Percentiles rank a stretch among this genome's conserved stretches.
Conservation (phyloP, 345 rosid species). For the Pseudoturritis turrita region DNA sequence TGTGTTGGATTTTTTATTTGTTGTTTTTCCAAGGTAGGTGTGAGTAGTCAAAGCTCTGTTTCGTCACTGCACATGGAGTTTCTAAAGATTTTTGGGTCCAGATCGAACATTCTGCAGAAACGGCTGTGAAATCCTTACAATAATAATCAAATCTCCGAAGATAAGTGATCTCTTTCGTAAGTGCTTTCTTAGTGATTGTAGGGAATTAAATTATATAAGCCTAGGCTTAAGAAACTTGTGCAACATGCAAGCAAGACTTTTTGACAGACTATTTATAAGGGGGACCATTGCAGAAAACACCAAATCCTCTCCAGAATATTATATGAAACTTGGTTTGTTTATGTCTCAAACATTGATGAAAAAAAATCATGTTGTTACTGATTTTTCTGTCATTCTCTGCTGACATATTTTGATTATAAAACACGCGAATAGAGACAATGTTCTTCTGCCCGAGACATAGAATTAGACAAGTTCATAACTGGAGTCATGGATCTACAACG, state of each 20-base stretch:
- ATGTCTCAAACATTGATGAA: constrained; percentile 31
- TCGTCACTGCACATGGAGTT: constrained; percentile 35
- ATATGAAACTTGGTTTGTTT: constrained; percentile 24
- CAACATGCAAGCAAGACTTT: constrained; percentile 22
- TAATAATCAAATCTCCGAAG: not conserved
- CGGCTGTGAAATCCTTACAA: constrained; percentile 15
- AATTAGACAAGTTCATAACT: constrained; percentile 33
- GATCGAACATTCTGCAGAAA: constrained; percentile 38
- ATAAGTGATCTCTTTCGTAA: not conserved
- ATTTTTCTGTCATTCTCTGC: constrained; percentile 20
- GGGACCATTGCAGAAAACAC: constrained; percentile 48
- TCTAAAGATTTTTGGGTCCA: constrained; percentile 32
- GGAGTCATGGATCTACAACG: constrained; percentile 37
- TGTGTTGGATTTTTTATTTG: constrained; percentile 4
- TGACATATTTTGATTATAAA: constrained; percentile 11
- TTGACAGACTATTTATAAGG: constrained; percentile 44
- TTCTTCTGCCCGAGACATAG: constrained; percentile 27
- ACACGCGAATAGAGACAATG: constrained; percentile 28
- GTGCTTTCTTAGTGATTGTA: not conserved
- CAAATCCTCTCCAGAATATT: constrained; percentile 28
- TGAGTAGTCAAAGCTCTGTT: constrained; percentile 25
- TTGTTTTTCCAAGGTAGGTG: constrained; percentile 11
- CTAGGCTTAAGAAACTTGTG: not conserved
- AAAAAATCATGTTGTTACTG: constrained; percentile 13
- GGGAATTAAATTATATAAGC: not conserved